phyloP scores from a whole-genome alignment of 306 rosid species.

The Morella rubra region DNA sequence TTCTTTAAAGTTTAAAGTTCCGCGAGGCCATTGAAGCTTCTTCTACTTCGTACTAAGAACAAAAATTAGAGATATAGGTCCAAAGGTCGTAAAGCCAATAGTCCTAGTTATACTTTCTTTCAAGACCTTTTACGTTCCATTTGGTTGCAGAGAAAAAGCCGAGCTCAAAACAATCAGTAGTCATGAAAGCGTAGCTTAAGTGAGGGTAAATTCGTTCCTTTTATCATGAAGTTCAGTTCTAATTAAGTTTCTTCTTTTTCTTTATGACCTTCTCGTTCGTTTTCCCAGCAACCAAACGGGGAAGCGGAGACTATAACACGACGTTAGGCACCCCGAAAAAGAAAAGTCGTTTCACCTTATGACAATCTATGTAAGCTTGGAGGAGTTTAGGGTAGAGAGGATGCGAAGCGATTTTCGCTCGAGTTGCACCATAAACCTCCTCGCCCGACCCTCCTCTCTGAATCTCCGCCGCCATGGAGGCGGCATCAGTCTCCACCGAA shows the following conservation, averaged over 20 bases:
- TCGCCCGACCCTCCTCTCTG: constrained; percentile 28
- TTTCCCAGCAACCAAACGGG: constrained; percentile 28
- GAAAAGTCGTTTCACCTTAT: constrained; percentile 45
- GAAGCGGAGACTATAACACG: background rate
- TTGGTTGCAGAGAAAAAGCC: constrained; percentile 2
- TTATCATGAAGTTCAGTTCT: background rate
- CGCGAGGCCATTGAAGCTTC: background rate
- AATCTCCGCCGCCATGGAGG: constrained; percentile 27
- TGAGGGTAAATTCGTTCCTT: background rate
- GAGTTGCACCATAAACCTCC: constrained; percentile 32
- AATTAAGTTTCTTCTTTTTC: background rate
- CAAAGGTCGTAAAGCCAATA: background rate
- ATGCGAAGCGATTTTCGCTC: constrained; percentile 66
- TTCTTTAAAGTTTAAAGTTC: background rate
- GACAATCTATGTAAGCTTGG: constrained; percentile 69
- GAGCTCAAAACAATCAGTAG: background rate
- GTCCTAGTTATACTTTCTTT: background rate
- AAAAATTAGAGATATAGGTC: background rate
- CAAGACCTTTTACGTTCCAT: background rate
- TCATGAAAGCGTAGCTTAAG: background rate
- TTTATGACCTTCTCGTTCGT: background rate
- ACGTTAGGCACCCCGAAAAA: background rate
- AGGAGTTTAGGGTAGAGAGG: constrained; percentile 72
- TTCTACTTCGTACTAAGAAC: background rate
- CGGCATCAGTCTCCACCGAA: constrained; percentile 32